Evolutionary conservation across 169 alveolate species (phyloP).

Genomic region (Cryptosporidium ryanae): DNA sequence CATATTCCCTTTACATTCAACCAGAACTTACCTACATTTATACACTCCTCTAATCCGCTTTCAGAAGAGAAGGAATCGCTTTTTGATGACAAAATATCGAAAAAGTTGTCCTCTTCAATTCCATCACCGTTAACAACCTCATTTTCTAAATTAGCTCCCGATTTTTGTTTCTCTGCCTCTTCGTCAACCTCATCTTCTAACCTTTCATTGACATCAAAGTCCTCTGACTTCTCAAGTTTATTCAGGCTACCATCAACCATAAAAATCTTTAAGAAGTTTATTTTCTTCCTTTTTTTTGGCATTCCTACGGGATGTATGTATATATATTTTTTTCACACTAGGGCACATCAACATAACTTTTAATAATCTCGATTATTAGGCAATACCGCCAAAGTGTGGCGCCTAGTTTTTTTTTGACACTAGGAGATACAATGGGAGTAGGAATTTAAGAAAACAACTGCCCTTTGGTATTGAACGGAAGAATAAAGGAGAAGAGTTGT

Average conservation of each 20-base stretch:
- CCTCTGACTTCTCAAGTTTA: conserved; percentile 6
- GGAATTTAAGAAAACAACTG: no score
- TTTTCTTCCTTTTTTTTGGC: conserved; percentile 26
- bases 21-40: no score
- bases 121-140: neutral
- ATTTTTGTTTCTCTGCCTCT: neutral
- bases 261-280: conserved; percentile 17
- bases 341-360: neutral
- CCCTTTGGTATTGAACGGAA: neutral
- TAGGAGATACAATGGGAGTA: conserved; percentile 10
- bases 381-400: conserved; percentile 20
- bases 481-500: neutral
- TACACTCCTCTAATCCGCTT: no score
- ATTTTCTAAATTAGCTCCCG: neutral
- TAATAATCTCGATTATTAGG: conserved; percentile 15
- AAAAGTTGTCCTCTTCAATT: neutral
- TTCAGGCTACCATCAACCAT: conserved; percentile 18
- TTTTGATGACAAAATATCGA: no score
- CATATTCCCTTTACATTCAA: no score
- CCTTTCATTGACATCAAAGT: neutral
- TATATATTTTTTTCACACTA: neutral
- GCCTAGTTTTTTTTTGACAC: conserved; percentile 44
- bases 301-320: neutral
- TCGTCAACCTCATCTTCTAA: neutral
- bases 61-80: no score